These are phyloP conservation scores for Aspergillus sclerotioniger DNA, from an alignment of 495 filamentous ascomycete species.

Conservation along the genomic window DNA sequence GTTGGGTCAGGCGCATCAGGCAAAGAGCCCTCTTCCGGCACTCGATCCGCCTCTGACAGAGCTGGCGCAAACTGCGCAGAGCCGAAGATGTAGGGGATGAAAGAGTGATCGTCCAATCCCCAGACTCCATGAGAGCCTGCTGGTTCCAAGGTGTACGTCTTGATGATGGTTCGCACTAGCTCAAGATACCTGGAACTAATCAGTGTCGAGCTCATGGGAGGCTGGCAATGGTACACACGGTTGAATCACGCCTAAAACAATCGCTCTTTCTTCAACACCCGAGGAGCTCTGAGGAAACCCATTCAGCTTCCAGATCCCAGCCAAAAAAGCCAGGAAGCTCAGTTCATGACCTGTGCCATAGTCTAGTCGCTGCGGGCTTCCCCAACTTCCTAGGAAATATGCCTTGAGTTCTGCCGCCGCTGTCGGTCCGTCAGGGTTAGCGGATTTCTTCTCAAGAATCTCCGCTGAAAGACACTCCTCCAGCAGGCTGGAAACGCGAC, in stretches of 20 bases:
- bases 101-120: constrained; percentile 98
- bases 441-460: constrained; percentile 40
- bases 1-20: constrained; percentile 66
- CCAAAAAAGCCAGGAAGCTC: constrained; percentile 89
- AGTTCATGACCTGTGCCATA: constrained; percentile 97
- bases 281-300: constrained; percentile 56
- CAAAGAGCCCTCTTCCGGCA: constrained; percentile 74
- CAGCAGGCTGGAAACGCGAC: constrained; percentile 56
- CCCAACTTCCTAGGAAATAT: constrained; percentile 86
- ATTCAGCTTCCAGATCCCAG: constrained; percentile 84
- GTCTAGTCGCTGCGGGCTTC: constrained; percentile 83
- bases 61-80: constrained; percentile 80
- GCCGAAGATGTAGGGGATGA: constrained; percentile 93
- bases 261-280: constrained; percentile 65
- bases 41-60: constrained; percentile 59
- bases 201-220: background rate
- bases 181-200: constrained; percentile 65
- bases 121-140: constrained; percentile 95
- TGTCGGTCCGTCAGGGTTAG: constrained; percentile 27
- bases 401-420: constrained; percentile 65
- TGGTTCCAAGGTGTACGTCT: constrained; percentile 90
- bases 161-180: constrained; percentile 79
- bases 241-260: constrained; percentile 79
- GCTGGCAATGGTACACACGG: constrained; percentile 53
- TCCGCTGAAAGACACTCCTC: constrained; percentile 56